Evolutionary conservation across 73 alveolate species (phyloP), one percentile per base, ranked within the genome.

Genomic region (Paramecium octaurelia): DNA sequence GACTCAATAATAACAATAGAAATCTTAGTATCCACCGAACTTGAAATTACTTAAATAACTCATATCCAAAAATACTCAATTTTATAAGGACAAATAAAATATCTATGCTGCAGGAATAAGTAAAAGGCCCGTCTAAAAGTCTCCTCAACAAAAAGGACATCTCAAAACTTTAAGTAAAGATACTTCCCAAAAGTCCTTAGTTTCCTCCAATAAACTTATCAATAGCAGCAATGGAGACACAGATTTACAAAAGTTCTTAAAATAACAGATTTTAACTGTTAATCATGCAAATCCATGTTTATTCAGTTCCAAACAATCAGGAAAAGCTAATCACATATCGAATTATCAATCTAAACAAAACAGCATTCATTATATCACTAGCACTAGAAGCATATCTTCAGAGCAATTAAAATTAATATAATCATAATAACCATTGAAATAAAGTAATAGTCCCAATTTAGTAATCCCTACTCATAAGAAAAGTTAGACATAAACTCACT

Each of bases 341-440:
- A 43, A 80, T 46, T 42, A 46, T 42, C n/a, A 42, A 42, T 80
- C 91, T 27, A 80, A 80, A 80, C 21, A 80, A 27, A 80, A 80
- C 24, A 80, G 91, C 21, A 31, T 34, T 4, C 91, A 80, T 46
- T 46, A 44, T 2, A 42, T 44, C 24, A 80, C 91, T 8, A 80
- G 91, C n/a, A 80, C 76, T 12, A 44, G 91, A 80, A 80, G 91
- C 27, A 80, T 80, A 21, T 80, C 91, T n/a, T 80, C 40, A 12
- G 91, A 80, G 16, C 16, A 80, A 23, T 44, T 80, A 46, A 80
- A 80, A 44, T 36, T 73, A 35, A 73, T 34, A 34, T 8, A 73
- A 73, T 36, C 59, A 73, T 36, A 73, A 73, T 36, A 73, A 73
- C 60, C 84, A 7, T 64, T 64, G 31, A 27, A 34, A 31, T 27